phyloP scores from a whole-genome alignment of 2,329 filamentous ascomycete genomes.

The Sclerotiophoma versabilis region DNA sequence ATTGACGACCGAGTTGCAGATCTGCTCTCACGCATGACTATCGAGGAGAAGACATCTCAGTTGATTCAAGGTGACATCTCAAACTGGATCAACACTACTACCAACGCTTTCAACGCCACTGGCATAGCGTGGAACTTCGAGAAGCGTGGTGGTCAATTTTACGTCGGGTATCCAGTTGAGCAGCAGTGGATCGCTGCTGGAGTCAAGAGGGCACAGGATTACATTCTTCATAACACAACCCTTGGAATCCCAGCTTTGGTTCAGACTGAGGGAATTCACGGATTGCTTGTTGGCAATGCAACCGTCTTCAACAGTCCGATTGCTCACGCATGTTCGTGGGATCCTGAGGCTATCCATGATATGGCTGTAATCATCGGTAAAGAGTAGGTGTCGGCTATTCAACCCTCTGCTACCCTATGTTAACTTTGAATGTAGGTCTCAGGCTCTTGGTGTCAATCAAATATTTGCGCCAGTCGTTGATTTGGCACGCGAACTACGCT shows the following conservation, averaged over 20 bases:
- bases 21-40: constrained; percentile 74
- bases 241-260: constrained; percentile 74
- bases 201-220: constrained; percentile 72
- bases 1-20: constrained; percentile 71
- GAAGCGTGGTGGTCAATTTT: constrained; percentile 72
- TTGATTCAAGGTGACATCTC: constrained; percentile 69
- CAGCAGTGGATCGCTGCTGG: constrained; percentile 69
- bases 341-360: constrained; percentile 67
- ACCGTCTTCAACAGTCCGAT: constrained; percentile 84
- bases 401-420: not conserved
- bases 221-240: constrained; percentile 70
- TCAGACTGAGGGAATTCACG: constrained; percentile 78
- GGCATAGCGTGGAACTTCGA: constrained; percentile 72
- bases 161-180: constrained; percentile 72
- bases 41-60: constrained; percentile 76
- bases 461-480: constrained; percentile 76
- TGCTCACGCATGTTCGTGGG: constrained; percentile 74
- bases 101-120: constrained; percentile 70
- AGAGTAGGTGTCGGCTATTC: constrained; percentile 50
- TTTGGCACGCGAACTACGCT: constrained; percentile 73
- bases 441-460: constrained; percentile 74
- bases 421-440: constrained; percentile 45
- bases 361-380: constrained; percentile 72
- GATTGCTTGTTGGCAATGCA: constrained; percentile 73
- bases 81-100: constrained; percentile 75